Conservation (phyloP, 2,329 filamentous ascomycete genomes). For the Colletotrichum liriopes region DNA sequence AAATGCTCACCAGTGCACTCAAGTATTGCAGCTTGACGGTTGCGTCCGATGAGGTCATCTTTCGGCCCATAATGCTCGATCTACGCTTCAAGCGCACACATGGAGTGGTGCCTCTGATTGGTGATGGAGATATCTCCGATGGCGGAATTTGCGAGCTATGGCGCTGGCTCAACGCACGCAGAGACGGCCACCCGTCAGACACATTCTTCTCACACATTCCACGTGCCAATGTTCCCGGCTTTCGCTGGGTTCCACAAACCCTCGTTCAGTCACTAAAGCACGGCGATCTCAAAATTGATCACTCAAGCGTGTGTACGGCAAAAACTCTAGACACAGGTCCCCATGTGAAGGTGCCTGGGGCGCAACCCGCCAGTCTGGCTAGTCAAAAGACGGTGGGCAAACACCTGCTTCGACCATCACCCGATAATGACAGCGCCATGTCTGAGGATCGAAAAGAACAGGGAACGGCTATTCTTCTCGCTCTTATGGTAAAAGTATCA, state of each 20-base stretch:
- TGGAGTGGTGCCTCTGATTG: conserved; percentile 20
- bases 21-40: conserved; percentile 26
- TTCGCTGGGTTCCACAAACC: conserved; percentile 23
- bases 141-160: conserved; percentile 36
- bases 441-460: not conserved
- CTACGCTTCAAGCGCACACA: conserved; percentile 5
- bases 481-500: conserved; percentile 7
- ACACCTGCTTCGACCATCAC: not conserved
- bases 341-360: not conserved
- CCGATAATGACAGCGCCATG: not conserved
- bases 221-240: conserved; percentile 9
- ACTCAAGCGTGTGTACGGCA: not conserved
- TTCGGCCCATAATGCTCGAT: conserved; percentile 9
- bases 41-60: conserved; percentile 26
- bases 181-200: conserved; percentile 8
- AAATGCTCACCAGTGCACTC: conserved; percentile 20
- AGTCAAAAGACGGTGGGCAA: not conserved
- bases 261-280: conserved; percentile 21
- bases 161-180: conserved; percentile 5
- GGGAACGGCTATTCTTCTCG: not conserved
- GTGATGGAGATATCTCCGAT: conserved; percentile 2
- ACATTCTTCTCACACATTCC: conserved; percentile 33
- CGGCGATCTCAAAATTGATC: not conserved
- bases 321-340: not conserved
- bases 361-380: not conserved